Percentiles rank a stretch among this genome's conserved stretches.
Evolutionary conservation across 495 filamentous ascomycete species (phyloP).

Genomic region (Aspergillus hancockii): DNA sequence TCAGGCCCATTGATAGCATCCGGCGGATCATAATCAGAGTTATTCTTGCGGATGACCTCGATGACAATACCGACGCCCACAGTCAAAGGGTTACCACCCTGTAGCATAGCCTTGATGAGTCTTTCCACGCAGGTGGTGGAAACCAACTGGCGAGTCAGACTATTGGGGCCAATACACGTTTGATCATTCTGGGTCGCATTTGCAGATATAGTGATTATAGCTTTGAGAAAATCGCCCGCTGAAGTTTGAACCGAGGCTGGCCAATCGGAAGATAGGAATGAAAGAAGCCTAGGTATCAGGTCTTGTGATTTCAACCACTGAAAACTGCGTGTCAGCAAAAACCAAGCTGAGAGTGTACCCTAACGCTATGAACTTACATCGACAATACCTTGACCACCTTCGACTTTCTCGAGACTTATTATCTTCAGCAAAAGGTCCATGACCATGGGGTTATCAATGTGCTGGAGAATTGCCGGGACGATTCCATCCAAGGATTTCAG

Average conservation of each 20-base stretch:
- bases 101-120: conserved; percentile 87
- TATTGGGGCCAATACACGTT: conserved; percentile 96
- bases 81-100: conserved; percentile 90
- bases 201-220: conserved; percentile 97
- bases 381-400: conserved; percentile 89
- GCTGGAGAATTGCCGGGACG: conserved; percentile 80
- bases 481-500: conserved; percentile 81
- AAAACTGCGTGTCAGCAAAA: conserved; percentile 24
- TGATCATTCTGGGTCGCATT: conserved; percentile 98
- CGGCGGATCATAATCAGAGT: conserved; percentile 96
- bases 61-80: conserved; percentile 98
- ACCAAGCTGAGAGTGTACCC: neutral
- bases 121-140: conserved; percentile 79
- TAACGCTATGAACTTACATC: conserved; percentile 63
- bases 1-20: conserved; percentile 79
- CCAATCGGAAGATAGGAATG: conserved; percentile 81
- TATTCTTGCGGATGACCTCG: conserved; percentile 98
- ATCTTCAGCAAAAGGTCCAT: conserved; percentile 98
- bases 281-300: conserved; percentile 85
- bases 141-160: conserved; percentile 94
- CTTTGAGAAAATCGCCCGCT: conserved; percentile 96
- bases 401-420: conserved; percentile 91
- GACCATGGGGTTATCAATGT: conserved; percentile 97
- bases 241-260: conserved; percentile 89
- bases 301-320: conserved; percentile 93